These are phyloP conservation scores for Kwoniella heveanensis DNA, from an alignment of 768 basidiomycete species.

Conservation along the genomic window DNA sequence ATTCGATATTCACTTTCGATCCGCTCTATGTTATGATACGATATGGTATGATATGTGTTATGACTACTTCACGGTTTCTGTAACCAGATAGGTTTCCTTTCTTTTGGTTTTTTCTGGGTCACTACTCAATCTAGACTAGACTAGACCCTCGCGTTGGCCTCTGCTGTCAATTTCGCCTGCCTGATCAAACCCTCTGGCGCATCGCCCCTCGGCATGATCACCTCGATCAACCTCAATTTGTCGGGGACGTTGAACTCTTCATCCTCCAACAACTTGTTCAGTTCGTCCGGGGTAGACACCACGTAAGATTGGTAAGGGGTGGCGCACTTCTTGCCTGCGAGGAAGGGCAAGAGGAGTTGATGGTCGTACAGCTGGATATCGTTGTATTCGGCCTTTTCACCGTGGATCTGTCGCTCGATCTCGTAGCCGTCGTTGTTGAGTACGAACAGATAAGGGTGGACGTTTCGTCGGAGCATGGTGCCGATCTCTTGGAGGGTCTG, in stretches of 20 bases:
- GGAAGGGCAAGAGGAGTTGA: constrained; percentile 54
- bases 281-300: constrained; percentile 68
- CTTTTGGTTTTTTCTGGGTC: too few species aligned
- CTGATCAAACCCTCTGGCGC: constrained; percentile 52
- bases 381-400: constrained; percentile 66
- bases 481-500: constrained; percentile 69
- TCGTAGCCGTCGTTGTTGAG: constrained; percentile 66
- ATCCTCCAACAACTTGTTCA: constrained; percentile 69
- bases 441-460: constrained; percentile 79
- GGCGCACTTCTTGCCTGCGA: constrained; percentile 52
- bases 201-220: constrained; percentile 55
- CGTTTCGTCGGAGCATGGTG: constrained; percentile 71
- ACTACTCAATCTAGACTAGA: too few species aligned
- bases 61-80: too few species aligned
- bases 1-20: not conserved
- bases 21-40: too few species aligned
- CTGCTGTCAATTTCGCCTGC: constrained; percentile 56
- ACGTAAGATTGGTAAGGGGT: constrained; percentile 63
- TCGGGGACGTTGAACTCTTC: constrained; percentile 65
- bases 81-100: too few species aligned
- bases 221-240: constrained; percentile 58
- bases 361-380: constrained; percentile 74
- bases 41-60: too few species aligned
- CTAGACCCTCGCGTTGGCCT: constrained; percentile 43
- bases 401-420: constrained; percentile 75